Evolutionary conservation across 116 monocot genomes (phyloP).

Genomic region (Trichopus zeylanicus): DNA sequence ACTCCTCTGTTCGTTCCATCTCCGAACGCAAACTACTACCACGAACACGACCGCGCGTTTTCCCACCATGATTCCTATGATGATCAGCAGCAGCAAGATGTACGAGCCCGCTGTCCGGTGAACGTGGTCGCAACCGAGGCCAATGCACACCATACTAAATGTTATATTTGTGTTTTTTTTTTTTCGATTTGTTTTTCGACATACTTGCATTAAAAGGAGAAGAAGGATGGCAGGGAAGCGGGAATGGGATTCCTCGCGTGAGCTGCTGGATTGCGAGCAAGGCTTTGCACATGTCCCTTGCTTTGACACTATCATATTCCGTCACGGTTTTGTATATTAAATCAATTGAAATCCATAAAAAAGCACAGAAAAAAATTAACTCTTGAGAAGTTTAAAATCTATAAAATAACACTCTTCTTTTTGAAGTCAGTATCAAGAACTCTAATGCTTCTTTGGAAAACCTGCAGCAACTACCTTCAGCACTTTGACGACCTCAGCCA

Average conservation of each 20-base stretch:
- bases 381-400: no score
- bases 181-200: no score
- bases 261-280: neutral
- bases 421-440: no score
- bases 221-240: no score
- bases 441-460: no score
- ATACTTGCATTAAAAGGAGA: no score
- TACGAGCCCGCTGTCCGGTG: neutral
- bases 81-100: neutral
- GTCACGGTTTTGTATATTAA: neutral
- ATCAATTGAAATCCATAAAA: no score
- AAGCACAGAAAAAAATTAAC: no score
- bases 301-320: neutral
- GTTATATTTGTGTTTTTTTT: neutral
- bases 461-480: no score
- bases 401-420: no score
- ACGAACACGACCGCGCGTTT: neutral
- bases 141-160: neutral
- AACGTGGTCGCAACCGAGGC: neutral
- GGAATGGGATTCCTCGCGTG: constrained; percentile 7
- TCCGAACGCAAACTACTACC: neutral
- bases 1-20: neutral
- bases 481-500: no score
- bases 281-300: constrained; percentile 1
- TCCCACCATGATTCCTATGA: neutral